Evolutionary conservation across 495 filamentous ascomycete species (phyloP), one percentile per base, ranked within the genome.

Genomic region (Aspergillus sclerotioniger): DNA sequence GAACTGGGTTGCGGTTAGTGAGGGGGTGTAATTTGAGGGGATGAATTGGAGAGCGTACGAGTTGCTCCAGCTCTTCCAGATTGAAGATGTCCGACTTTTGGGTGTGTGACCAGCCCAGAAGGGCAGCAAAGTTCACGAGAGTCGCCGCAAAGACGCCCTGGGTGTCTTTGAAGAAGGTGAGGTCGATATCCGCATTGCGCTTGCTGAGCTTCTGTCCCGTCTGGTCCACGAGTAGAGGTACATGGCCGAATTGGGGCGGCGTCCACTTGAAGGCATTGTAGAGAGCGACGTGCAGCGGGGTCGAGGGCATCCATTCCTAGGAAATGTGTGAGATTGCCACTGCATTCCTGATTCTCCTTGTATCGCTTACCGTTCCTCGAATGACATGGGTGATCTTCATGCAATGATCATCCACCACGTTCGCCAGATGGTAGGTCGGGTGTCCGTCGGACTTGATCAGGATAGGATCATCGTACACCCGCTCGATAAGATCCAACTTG

Each of bases 301-400:
- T 98, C 0, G 91, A 93, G 15, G 91, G 80, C 76, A 98, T 89
- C 94, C 94, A 98, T 83, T 98, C 87, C 83, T 84, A 49, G 19
- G 35, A 43, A 53, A 39, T n/a, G 33, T 17, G 15, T 50, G 15
- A 31, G 15, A 3, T 6, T 49, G 9, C 13, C 4, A 32, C 3
- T 6, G 25, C 16, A 15, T 6, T 15, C 28, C 28, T 13, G 37
- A 19, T n/a, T 31, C 31, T 1, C 9, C 5, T 51, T 21, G 16
- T 2, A n/a, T 25, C 19, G 71, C 87, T 68, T 71, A 90, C 91
- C 8, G 86, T 83, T 50, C 91, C 94, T 41, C 94, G 84, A 51
- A 98, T 88, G 21, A 98, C 95, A 73, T 97, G 92, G 4, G 91
- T 98, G 66, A 98, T 95, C 51, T 88, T 71, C 94, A 98, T 98